Base-by-base conservation (phyloP, 192 early-diverging fungal genomes). In the Rhizophlyctis rosea region DNA sequence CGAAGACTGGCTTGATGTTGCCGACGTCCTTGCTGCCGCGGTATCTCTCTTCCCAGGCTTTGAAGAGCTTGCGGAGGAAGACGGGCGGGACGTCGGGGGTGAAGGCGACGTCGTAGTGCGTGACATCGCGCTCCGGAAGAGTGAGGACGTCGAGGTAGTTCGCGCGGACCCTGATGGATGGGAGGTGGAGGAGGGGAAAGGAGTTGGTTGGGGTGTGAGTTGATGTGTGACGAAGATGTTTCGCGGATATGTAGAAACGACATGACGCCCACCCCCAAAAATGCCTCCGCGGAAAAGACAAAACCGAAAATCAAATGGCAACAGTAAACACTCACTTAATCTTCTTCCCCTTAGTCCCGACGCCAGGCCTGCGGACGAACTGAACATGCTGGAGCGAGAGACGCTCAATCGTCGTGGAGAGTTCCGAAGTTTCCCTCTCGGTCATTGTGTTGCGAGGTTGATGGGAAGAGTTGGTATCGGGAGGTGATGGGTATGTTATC, bases 11-110 rank as follows among this genome's bases (percentile, higher is more conserved):
- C 44, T 39, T 49, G 14, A 16, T 11, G 13, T 50, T 34, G 0
- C 2, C 65, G 11, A 89, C 72, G 4, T 65, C 71, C 7, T 14
- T 49, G 0, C 13, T 16, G 23, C 35, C 57, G 9, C 28, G 34
- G 56, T 25, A 65, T 3, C 0, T 30, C 0, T 33, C 0, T 35
- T 50, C 44, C 33, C 3, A 44, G 23, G 36, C 57, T 3, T 39
- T 7, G 14, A 16, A 47, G 54, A 18, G 25, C 64, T 65, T 60
- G 11, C 13, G 30, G 0, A 25, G 5, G 14, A 61, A 58, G 21
- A 25, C 32, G 29, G 58, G 34, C 18, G 64, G 64, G 0, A 57
- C 14, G 0, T 65, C 64, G 4, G 64, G 64, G 14, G 64, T 57
- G 24, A 57, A 23, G 1, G 29, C 34, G 27, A 65, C 18, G 48